Percentiles rank a stretch among this genome's conserved stretches.
phyloP scores from a whole-genome alignment of 1,284 basidiomycete genomes.

The Megacollybia platyphylla region DNA sequence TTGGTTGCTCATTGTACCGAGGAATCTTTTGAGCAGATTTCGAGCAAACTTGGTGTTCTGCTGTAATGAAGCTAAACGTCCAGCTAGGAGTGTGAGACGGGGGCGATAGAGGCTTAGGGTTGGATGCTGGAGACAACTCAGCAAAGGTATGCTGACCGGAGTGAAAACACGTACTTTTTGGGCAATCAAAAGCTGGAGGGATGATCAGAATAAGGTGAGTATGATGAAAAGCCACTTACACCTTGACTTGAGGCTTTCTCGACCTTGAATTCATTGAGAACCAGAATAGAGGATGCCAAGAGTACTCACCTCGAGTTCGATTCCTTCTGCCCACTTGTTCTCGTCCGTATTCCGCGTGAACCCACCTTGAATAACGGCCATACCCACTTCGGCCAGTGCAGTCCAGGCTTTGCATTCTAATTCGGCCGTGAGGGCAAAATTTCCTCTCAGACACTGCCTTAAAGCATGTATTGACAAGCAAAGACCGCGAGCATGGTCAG shows the following conservation, averaged over 20 bases:
- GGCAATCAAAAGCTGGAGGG: slow-evolving; percentile 39
- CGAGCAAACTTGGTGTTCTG: slow-evolving; percentile 47
- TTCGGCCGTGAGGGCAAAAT: slow-evolving; percentile 30
- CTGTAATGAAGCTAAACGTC: slow-evolving; percentile 37
- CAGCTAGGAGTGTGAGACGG: slow-evolving; percentile 44
- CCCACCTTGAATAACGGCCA: slow-evolving; percentile 36
- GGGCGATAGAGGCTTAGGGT: slow-evolving; percentile 45
- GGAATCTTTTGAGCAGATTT: slow-evolving; percentile 37
- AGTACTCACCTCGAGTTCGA: slow-evolving; percentile 35
- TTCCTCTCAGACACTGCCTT: slow-evolving; percentile 34
- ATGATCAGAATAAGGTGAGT: slow-evolving; percentile 5
- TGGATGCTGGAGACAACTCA: slow-evolving; percentile 32
- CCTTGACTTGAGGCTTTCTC: slow-evolving; percentile 39
- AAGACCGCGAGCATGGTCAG: slow-evolving; percentile 36
- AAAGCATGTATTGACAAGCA: slow-evolving; percentile 42
- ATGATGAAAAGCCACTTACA: slow-evolving; percentile 15
- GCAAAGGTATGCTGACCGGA: background rate
- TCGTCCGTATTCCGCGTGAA: slow-evolving; percentile 22
- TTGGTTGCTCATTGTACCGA: slow-evolving; percentile 28
- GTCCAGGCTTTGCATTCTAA: slow-evolving; percentile 60
- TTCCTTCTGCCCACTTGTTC: slow-evolving; percentile 28
- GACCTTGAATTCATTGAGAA: slow-evolving; percentile 18
- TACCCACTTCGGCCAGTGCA: slow-evolving; percentile 50
- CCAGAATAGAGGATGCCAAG: background rate
- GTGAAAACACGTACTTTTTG: slow-evolving; percentile 37